A percentile compares a stretch with the other conserved stretches of the same genome.
Conservation (phyloP, 495 filamentous ascomycete species). For the Xylaria venustula region DNA sequence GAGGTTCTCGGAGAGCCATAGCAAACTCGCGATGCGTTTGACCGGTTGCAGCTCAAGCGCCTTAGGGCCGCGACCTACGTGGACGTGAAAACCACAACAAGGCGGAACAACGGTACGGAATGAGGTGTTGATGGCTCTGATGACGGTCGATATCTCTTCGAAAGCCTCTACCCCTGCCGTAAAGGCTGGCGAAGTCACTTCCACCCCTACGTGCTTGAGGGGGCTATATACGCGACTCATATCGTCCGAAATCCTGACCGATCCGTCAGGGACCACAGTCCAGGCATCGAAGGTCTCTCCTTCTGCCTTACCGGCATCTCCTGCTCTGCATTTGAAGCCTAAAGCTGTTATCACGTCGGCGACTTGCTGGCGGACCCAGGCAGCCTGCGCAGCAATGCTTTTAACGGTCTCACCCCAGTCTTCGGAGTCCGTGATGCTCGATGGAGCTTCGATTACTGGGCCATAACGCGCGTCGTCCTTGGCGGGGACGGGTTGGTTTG, state of each 20-base stretch:
- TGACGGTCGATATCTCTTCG: neutral
- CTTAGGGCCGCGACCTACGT: neutral
- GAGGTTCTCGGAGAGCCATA: neutral
- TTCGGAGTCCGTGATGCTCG: no score
- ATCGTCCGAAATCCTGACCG: neutral
- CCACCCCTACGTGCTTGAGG: neutral
- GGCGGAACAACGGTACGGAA: neutral
- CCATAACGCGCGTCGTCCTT: no score
- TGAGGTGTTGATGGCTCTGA: neutral
- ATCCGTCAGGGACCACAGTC: neutral
- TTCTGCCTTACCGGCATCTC: no score
- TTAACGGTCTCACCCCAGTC: no score
- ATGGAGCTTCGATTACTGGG: no score
- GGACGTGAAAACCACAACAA: constrained; percentile 1
- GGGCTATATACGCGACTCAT: neutral
- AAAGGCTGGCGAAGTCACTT: neutral
- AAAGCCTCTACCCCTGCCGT: neutral
- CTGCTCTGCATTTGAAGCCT: no score
- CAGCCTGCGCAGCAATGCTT: no score
- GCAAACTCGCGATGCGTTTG: neutral
- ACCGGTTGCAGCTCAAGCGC: neutral
- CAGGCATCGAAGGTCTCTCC: neutral
- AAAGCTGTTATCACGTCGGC: no score
- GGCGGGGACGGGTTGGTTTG: no score
- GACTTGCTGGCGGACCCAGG: no score